These are phyloP conservation scores for Ogataea trehaloabstinens DNA, from an alignment of 805 yeast genomes.

Conservation along the genomic window DNA sequence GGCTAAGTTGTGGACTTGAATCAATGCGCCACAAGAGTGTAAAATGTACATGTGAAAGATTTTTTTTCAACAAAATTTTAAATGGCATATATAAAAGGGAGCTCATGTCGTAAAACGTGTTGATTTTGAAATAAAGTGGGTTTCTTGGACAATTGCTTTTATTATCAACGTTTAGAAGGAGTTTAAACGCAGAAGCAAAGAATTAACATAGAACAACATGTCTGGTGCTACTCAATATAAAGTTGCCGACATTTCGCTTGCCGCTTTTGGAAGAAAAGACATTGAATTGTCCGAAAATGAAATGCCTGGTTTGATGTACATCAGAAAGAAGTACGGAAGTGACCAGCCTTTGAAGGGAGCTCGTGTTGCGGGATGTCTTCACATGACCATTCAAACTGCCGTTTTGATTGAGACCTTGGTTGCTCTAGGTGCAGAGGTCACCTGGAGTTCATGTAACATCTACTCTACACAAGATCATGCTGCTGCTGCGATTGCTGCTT, in stretches of 20 bases:
- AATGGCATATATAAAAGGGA: too few species aligned
- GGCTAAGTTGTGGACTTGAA: too few species aligned
- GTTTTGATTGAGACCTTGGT: constrained; percentile 95
- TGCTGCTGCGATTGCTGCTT: constrained; percentile 99
- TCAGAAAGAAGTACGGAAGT: constrained; percentile 87
- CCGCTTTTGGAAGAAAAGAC: constrained; percentile 99
- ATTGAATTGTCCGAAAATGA: constrained; percentile 98
- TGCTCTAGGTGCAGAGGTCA: constrained; percentile 98
- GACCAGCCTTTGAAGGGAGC: constrained; percentile 97
- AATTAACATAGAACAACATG: too few species aligned
- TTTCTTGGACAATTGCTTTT: too few species aligned
- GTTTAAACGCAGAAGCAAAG: too few species aligned
- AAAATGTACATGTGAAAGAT: too few species aligned
- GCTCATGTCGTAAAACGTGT: too few species aligned
- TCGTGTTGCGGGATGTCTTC: constrained; percentile 97
- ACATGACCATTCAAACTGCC: constrained; percentile 99
- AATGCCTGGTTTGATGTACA: constrained; percentile 99
- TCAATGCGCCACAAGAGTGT: too few species aligned
- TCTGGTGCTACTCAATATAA: constrained; percentile 47
- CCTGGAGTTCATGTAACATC: constrained; percentile 99
- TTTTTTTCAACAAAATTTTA: too few species aligned
- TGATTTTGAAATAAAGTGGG: too few species aligned
- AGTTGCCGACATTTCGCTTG: constrained; percentile 96
- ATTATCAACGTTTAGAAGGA: too few species aligned
- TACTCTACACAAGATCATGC: constrained; percentile 99